Evolutionary conservation across 2,329 filamentous ascomycete species (phyloP), one percentile per base, ranked within the genome.

Genomic region (Colletotrichum eleusines): DNA sequence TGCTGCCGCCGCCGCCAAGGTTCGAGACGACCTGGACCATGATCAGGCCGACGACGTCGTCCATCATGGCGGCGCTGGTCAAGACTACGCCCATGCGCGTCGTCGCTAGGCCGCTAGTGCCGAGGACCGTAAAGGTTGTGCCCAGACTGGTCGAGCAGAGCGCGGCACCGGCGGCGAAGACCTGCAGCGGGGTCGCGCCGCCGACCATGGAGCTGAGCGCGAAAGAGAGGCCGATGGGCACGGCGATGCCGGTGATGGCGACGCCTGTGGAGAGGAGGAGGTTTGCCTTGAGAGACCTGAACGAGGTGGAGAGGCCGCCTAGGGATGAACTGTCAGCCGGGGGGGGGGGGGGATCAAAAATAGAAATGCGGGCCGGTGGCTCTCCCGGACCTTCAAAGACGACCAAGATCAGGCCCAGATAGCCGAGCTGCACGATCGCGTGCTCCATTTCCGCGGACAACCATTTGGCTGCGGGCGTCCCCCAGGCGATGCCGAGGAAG

Each of bases 21-120:
- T 90, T 90, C 0, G 91, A 88, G 28, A 96, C 91, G 55, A 95
- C 86, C 74, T 93, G 89, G 0, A 94, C 91, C 88, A 95, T 92
- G 9, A 95, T 88, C 12, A 95, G 81, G 0, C 92, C 92, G 1
- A 93, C 87, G 0, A 95, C 90, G 80, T 96, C 93, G 76, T 96
- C 93, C 81, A 96, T 88, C 88, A 96, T 93, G 0, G 93, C 93
- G 1, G 92, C 92, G 69, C 88, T 90, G 2, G 88, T 88, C 0
- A 94, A 84, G 0, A 96, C 87, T 80, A 89, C 67, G 81, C 93
- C 86, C 6, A 87, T 76, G 9, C 85, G 80, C 2, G 84, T 84
- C 1, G 78, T 74, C 1, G 77, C 77, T 4, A 86, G 79, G 0
- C 84, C 84, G 28, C 83, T 84, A 0, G 81, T 77, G 16, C 80